phyloP scores from a whole-genome alignment of 805 yeast genomes.

The Lipomyces japonicus region DNA sequence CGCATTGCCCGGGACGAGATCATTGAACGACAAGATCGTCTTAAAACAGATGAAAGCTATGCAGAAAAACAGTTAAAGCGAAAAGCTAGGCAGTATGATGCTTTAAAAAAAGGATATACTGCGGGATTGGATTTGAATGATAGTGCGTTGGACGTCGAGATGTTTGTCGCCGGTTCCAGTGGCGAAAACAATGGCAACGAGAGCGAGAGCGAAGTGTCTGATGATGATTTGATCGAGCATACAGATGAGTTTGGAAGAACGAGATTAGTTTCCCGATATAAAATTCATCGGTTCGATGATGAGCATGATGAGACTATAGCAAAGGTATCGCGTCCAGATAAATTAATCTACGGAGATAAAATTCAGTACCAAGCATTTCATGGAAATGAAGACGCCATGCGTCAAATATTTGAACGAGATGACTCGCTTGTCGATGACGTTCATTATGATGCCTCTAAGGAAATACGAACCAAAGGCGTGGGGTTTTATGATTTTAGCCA shows the following conservation, averaged over 20 bases:
- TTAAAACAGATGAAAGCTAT: background rate
- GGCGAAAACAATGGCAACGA: background rate
- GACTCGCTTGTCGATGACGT: slow-evolving; percentile 7
- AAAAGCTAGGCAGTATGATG: slow-evolving; percentile 25
- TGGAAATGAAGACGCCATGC: slow-evolving; percentile 26
- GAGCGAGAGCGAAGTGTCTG: slow-evolving; percentile 8
- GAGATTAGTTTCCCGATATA: slow-evolving; percentile 21
- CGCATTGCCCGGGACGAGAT: slow-evolving; percentile 19
- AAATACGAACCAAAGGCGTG: slow-evolving; percentile 30
- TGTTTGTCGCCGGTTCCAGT: slow-evolving; percentile 8
- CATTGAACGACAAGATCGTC: background rate
- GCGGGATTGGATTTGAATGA: slow-evolving; percentile 10
- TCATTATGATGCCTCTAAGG: slow-evolving; percentile 30
- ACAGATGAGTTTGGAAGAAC: slow-evolving; percentile 32
- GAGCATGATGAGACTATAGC: slow-evolving; percentile 5
- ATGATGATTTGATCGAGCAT: slow-evolving; percentile 26
- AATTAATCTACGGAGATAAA: slow-evolving; percentile 29
- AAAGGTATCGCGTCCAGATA: slow-evolving; percentile 15
- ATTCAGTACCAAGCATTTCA: slow-evolving; percentile 29
- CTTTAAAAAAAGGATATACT: slow-evolving; percentile 17
- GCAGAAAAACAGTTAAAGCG: slow-evolving; percentile 4
- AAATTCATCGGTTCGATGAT: slow-evolving; percentile 5
- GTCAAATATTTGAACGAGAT: slow-evolving; percentile 22
- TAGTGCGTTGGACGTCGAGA: slow-evolving; percentile 27
- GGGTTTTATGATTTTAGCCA: slow-evolving; percentile 31